A percentile compares a stretch with the other conserved stretches of the same genome.
Conservation (phyloP, 2,329 filamentous ascomycete species). For the Clonostachys byssicola region DNA sequence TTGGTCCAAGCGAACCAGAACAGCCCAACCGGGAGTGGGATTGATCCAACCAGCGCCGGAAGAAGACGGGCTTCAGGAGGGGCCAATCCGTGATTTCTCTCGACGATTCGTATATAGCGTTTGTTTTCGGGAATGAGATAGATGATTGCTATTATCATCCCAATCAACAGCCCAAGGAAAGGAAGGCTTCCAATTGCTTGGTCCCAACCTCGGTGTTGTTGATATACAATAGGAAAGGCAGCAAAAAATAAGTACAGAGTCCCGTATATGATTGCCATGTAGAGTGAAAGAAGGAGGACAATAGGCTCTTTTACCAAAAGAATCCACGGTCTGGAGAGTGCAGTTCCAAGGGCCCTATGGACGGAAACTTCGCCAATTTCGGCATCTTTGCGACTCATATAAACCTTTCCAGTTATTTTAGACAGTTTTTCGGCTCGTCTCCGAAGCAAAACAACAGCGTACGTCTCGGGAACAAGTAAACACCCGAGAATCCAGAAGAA, state of each 20-base stretch:
- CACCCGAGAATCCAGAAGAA: constrained; percentile 42
- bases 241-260: constrained; percentile 43
- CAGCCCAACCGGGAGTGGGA: constrained; percentile 49
- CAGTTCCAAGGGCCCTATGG: constrained; percentile 13
- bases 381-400: constrained; percentile 33
- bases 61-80: constrained; percentile 56
- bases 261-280: constrained; percentile 48
- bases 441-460: constrained; percentile 43
- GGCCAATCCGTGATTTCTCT: constrained; percentile 41
- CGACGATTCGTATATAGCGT: constrained; percentile 31
- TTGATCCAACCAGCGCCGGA: constrained; percentile 47
- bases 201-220: constrained; percentile 43
- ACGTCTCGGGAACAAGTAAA: constrained; percentile 46
- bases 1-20: constrained; percentile 61
- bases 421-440: constrained; percentile 38
- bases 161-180: constrained; percentile 56
- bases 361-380: background rate
- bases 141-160: constrained; percentile 46
- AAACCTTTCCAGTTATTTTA: constrained; percentile 41
- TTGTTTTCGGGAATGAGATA: constrained; percentile 44
- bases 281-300: constrained; percentile 52
- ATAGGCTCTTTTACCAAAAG: constrained; percentile 60
- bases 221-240: constrained; percentile 52
- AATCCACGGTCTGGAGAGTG: constrained; percentile 54
- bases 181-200: constrained; percentile 46